These are phyloP conservation scores for Berberis thunbergii DNA, from an alignment of 164 flowering plant genomes.

Conservation along the genomic window DNA sequence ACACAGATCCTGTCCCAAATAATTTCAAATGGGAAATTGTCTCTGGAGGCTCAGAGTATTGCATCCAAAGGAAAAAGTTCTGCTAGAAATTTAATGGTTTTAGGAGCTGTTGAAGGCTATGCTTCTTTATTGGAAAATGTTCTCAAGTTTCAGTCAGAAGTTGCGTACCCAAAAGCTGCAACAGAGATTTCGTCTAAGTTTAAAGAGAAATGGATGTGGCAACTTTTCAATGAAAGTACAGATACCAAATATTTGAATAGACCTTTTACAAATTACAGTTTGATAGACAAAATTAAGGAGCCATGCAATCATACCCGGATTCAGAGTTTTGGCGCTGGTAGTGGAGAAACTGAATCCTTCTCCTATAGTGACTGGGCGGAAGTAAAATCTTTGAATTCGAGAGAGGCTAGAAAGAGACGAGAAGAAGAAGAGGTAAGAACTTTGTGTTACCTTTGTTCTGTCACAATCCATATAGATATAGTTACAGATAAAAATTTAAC, in stretches of 20 bases:
- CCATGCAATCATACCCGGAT: conserved; percentile 26
- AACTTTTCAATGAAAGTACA: conserved; percentile 37
- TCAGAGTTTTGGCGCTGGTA: conserved; percentile 13
- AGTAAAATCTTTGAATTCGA: conserved; percentile 36
- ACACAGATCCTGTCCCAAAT: conserved; percentile 43
- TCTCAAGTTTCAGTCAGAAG: conserved; percentile 79
- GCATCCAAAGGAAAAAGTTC: conserved; percentile 55
- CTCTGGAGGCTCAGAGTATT: conserved; percentile 46
- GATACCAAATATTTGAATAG: conserved; percentile 23
- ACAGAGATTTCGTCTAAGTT: conserved; percentile 37
- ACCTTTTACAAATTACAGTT: conserved; percentile 24
- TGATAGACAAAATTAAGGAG: conserved; percentile 50
- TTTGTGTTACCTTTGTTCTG: too few relatives aligned
- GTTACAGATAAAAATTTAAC: too few relatives aligned
- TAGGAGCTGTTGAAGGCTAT: conserved; percentile 68
- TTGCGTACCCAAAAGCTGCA: conserved; percentile 42
- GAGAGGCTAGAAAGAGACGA: conserved; percentile 49
- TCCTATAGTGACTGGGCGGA: conserved; percentile 70
- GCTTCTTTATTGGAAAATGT: conserved; percentile 57
- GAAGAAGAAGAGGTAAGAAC: conserved; percentile 85
- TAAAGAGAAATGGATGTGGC: conserved; percentile 80
- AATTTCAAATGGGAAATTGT: conserved; percentile 53
- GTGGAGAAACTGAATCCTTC: conserved; percentile 38
- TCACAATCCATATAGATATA: too few relatives aligned
- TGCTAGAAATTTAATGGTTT: conserved; percentile 68